Percentiles rank a stretch among this genome's conserved stretches.
phyloP scores from a whole-genome alignment of 176 grass and related monocot species.

The Musa itinerans region DNA sequence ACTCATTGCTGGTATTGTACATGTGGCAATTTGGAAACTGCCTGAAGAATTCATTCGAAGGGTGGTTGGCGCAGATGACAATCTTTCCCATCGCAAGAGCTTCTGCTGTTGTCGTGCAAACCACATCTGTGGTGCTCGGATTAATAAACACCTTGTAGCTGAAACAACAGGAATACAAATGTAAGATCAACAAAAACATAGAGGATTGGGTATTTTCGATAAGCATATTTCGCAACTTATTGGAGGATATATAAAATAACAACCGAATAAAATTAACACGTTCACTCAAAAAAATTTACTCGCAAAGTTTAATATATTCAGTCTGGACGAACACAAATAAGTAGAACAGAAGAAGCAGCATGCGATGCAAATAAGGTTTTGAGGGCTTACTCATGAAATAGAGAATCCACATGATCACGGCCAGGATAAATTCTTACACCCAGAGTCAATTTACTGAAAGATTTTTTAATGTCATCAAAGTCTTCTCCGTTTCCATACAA shows the following conservation, averaged over 20 bases:
- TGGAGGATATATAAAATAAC: too few relatives aligned
- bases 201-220: not conserved
- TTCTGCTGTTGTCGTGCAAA: constrained; percentile 94
- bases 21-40: constrained; percentile 84
- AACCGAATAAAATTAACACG: not conserved
- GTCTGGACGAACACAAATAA: not conserved
- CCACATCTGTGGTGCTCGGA: constrained; percentile 91
- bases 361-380: not conserved
- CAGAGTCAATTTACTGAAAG: constrained; percentile 49
- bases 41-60: constrained; percentile 95
- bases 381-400: constrained; percentile 75
- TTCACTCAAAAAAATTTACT: not conserved
- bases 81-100: constrained; percentile 94
- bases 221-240: too few relatives aligned
- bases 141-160: constrained; percentile 99
- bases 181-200: not conserved
- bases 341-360: not conserved
- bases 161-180: constrained; percentile 16
- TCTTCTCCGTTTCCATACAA: constrained; percentile 96
- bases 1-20: constrained; percentile 60
- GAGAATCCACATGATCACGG: constrained; percentile 72
- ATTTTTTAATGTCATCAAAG: constrained; percentile 51
- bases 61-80: constrained; percentile 79
- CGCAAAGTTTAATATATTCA: not conserved
- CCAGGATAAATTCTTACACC: constrained; percentile 70